Conservation (phyloP, 148 eudicot species). For the Camellia japonica region DNA sequence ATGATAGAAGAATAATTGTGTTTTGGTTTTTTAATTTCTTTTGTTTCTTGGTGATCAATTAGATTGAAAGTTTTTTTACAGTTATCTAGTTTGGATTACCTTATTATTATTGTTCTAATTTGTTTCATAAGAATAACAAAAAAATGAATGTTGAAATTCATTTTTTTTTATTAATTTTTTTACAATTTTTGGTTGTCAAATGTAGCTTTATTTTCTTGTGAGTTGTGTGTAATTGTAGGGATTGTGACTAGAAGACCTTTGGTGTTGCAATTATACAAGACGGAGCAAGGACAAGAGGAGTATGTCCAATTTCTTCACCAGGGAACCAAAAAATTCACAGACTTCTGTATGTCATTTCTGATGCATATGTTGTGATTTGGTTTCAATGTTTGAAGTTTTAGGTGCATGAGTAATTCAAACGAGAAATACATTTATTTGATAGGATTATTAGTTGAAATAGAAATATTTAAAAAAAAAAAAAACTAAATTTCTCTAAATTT, state of each 20-base stretch:
- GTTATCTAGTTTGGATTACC: neutral
- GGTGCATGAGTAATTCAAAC: neutral
- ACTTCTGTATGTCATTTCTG: constrained; percentile 48
- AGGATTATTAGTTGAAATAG: neutral
- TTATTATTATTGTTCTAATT: neutral
- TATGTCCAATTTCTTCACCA: constrained; percentile 69
- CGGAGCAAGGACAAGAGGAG: constrained; percentile 47
- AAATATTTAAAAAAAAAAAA: neutral
- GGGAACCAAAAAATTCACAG: constrained; percentile 43
- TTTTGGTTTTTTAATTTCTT: neutral
- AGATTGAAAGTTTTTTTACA: neutral
- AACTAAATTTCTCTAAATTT: neutral
- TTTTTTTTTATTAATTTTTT: no score
- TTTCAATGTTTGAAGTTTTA: neutral
- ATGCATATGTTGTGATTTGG: neutral
- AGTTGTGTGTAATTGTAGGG: constrained; percentile 27
- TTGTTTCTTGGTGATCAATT: neutral
- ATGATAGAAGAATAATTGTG: neutral
- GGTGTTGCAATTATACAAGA: constrained; percentile 59
- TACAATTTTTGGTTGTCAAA: no score
- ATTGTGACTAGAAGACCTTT: constrained; percentile 76
- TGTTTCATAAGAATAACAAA: no score
- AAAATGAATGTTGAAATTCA: no score
- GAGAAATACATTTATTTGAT: no score
- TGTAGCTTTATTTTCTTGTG: no score